A percentile compares a stretch with the other conserved stretches of the same genome.
Evolutionary conservation across 2,329 filamentous ascomycete genomes (phyloP).

Genomic region (Chaetomiaceae sp.): DNA sequence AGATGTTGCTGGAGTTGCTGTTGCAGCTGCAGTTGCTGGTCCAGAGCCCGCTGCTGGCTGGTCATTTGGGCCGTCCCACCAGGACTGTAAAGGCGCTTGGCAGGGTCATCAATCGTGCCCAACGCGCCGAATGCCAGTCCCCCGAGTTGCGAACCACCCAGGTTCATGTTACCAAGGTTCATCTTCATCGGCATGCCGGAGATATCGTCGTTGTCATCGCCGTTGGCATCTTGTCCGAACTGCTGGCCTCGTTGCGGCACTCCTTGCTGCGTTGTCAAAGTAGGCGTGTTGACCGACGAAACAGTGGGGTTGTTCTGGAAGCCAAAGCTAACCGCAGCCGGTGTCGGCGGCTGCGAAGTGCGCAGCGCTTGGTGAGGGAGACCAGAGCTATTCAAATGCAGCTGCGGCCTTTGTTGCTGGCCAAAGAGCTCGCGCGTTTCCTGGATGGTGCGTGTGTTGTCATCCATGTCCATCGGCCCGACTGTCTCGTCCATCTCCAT

Average conservation of each 20-base stretch:
- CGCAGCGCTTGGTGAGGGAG: slow-evolving; percentile 73
- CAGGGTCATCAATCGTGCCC: slow-evolving; percentile 80
- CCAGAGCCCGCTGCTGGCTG: slow-evolving; percentile 55
- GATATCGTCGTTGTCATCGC: slow-evolving; percentile 70
- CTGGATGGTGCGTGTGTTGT: slow-evolving; percentile 62
- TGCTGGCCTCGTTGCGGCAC: slow-evolving; percentile 54
- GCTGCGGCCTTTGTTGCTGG: slow-evolving; percentile 61
- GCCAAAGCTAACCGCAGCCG: slow-evolving; percentile 69
- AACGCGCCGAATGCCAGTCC: slow-evolving; percentile 52
- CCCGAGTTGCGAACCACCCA: slow-evolving; percentile 49
- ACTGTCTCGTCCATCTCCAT: slow-evolving; percentile 95
- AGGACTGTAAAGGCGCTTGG: slow-evolving; percentile 86
- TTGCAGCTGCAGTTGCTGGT: slow-evolving; percentile 60
- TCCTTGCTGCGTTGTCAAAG: slow-evolving; percentile 70
- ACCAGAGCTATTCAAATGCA: slow-evolving; percentile 77
- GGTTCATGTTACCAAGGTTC: slow-evolving; percentile 57
- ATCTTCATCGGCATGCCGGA: slow-evolving; percentile 56
- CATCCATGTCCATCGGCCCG: slow-evolving; percentile 60
- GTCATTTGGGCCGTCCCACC: slow-evolving; percentile 60
- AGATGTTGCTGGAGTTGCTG: slow-evolving; percentile 62
- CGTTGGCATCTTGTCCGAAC: slow-evolving; percentile 54
- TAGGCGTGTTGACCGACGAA: slow-evolving; percentile 94
- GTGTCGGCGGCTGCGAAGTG: slow-evolving; percentile 81
- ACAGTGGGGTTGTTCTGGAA: slow-evolving; percentile 93
- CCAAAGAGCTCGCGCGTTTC: slow-evolving; percentile 66